Conservation (phyloP, 2,329 filamentous ascomycete genomes). For the Aspergillus sp. region DNA sequence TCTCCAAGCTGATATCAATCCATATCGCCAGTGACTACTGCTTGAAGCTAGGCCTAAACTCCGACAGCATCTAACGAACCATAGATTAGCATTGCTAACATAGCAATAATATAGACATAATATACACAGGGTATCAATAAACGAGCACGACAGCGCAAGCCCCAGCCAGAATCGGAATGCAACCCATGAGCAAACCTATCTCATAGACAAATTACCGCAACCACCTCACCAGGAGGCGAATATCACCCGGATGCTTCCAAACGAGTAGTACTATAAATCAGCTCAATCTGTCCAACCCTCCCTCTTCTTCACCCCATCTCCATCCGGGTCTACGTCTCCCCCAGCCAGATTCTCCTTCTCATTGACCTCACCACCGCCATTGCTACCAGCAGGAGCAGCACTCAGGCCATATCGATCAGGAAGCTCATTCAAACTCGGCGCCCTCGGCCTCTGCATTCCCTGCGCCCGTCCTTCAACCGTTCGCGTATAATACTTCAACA, state of each 20-base stretch:
- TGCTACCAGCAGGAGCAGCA: slow-evolving; percentile 12
- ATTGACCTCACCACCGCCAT: background rate
- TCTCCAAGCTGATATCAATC: too few species aligned
- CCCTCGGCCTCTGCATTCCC: slow-evolving; percentile 59
- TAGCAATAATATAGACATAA: background rate
- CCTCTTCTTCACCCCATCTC: slow-evolving; percentile 8
- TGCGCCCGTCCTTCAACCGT: slow-evolving; percentile 61
- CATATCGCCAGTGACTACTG: too few species aligned
- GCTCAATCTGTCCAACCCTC: background rate
- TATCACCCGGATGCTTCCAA: background rate
- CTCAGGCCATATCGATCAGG: slow-evolving; percentile 48
- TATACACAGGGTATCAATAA: slow-evolving; percentile 21
- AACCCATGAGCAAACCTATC: background rate
- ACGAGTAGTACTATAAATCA: background rate
- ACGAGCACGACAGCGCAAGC: background rate
- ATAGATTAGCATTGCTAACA: background rate
- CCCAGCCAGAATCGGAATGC: background rate
- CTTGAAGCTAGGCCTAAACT: background rate
- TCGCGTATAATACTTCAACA: slow-evolving; percentile 59
- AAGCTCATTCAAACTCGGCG: slow-evolving; percentile 61
- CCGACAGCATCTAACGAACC: slow-evolving; percentile 12
- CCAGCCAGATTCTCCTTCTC: slow-evolving; percentile 1
- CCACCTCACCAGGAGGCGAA: slow-evolving; percentile 11
- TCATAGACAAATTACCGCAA: background rate
- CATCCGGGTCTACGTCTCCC: slow-evolving; percentile 4